phyloP scores from a whole-genome alignment of 2,329 filamentous ascomycete species.

The Colletotrichum spaethianum region DNA sequence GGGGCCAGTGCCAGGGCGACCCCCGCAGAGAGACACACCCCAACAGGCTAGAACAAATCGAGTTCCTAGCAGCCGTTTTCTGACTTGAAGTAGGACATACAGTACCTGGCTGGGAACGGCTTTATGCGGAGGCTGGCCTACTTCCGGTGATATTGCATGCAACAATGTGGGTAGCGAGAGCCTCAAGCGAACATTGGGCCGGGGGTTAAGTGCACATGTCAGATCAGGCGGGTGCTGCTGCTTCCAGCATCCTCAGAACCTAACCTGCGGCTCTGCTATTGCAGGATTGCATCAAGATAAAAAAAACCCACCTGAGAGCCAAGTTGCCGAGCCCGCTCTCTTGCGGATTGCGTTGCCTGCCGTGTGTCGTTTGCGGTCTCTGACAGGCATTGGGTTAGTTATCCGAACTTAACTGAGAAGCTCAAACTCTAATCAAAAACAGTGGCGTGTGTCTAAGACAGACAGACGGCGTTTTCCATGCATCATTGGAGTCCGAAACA shows the following conservation, averaged over 20 bases:
- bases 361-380: not conserved
- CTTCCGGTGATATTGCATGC: not conserved
- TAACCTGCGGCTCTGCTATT: not conserved
- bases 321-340: not conserved
- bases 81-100: not conserved
- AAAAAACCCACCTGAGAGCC: not conserved
- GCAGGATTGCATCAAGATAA: not conserved
- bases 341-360: not conserved
- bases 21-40: constrained; percentile 10
- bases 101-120: not conserved
- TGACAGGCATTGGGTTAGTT: not conserved
- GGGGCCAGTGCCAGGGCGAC: constrained; percentile 5
- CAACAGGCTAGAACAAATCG: not conserved
- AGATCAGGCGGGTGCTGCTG: not conserved
- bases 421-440: not conserved
- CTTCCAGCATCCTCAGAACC: not conserved
- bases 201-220: not conserved
- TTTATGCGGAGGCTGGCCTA: not conserved
- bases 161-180: not conserved
- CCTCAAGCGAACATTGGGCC: not conserved
- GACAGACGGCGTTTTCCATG: constrained; percentile 4
- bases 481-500: constrained; percentile 12
- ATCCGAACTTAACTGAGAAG: not conserved
- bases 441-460: constrained; percentile 4
- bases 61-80: constrained; percentile 3